Conservation (phyloP, 2,329 filamentous ascomycete genomes). For the Penicillium concentricum region DNA sequence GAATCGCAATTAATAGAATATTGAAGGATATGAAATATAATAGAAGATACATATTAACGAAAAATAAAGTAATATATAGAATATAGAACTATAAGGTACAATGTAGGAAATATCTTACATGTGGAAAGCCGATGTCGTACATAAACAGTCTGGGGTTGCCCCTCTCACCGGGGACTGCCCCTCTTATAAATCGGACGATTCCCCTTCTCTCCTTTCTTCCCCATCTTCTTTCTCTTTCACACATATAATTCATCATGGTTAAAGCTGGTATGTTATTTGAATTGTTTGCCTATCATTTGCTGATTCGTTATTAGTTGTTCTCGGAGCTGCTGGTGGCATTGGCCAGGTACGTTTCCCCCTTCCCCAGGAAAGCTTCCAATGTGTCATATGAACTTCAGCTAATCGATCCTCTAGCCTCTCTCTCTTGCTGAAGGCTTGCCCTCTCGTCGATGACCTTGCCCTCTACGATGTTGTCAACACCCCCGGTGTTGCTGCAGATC, state of each 20-base stretch:
- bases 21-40: neutral
- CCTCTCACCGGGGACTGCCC: conserved; percentile 9
- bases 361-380: neutral
- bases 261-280: conserved; percentile 42
- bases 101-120: neutral
- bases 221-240: conserved; percentile 7
- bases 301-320: conserved; percentile 60
- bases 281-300: neutral
- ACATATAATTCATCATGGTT: conserved; percentile 43
- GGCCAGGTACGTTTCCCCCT: conserved; percentile 70
- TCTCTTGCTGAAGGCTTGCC: conserved; percentile 87
- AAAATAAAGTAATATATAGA: neutral
- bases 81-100: neutral
- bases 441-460: conserved; percentile 84
- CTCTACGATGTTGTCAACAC: conserved; percentile 99
- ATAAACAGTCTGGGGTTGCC: conserved; percentile 16
- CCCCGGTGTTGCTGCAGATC: conserved; percentile 89
- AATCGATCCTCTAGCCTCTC: conserved; percentile 68
- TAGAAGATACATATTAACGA: too few species aligned
- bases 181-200: conserved; percentile 13
- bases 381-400: neutral
- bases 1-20: too few species aligned
- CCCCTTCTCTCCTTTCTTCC: conserved; percentile 5
- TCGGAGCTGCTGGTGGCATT: conserved; percentile 97
- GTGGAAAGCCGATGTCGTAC: neutral